Evolutionary conservation across 495 filamentous ascomycete genomes (phyloP).

Genomic region (Aspergillus homomorphus): DNA sequence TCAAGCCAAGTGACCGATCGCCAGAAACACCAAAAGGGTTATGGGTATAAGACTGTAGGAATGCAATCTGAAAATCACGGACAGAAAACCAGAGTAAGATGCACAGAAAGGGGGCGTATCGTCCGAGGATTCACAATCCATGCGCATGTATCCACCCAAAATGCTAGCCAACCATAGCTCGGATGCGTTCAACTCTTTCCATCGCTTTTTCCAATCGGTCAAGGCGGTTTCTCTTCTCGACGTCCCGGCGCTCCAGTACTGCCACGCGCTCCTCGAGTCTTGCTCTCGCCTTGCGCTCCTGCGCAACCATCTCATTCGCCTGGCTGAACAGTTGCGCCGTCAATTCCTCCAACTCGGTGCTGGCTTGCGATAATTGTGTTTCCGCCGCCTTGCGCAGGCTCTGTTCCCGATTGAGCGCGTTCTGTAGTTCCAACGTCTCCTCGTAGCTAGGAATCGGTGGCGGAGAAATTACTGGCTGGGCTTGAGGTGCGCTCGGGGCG

Average conservation of each 20-base stretch:
- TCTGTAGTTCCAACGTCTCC: constrained; percentile 58
- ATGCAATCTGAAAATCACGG: constrained; percentile 3
- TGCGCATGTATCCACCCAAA: background rate
- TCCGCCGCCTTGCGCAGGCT: constrained; percentile 71
- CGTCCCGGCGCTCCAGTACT: constrained; percentile 66
- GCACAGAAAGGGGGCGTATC: constrained; percentile 5
- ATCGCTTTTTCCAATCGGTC: constrained; percentile 78
- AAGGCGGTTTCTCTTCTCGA: constrained; percentile 65
- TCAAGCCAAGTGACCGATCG: background rate
- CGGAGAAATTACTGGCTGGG: constrained; percentile 22
- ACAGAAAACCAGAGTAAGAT: constrained; percentile 7
- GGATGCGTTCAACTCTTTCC: constrained; percentile 68
- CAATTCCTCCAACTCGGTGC: constrained; percentile 83
- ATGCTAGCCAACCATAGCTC: constrained; percentile 59
- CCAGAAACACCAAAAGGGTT: constrained; percentile 11
- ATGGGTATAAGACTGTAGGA: constrained; percentile 9
- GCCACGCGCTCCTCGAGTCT: constrained; percentile 72
- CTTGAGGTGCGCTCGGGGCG: constrained; percentile 37
- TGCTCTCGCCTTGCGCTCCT: constrained; percentile 76
- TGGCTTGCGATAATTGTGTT: constrained; percentile 64
- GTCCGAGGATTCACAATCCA: background rate
- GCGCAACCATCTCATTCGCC: constrained; percentile 96
- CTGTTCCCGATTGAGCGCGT: constrained; percentile 69
- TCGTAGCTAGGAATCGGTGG: constrained; percentile 26
- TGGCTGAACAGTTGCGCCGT: constrained; percentile 83